A percentile compares a stretch with the other conserved stretches of the same genome.
phyloP scores from a whole-genome alignment of 352 stramenopile genomes.

The Globisporangium middletonii region DNA sequence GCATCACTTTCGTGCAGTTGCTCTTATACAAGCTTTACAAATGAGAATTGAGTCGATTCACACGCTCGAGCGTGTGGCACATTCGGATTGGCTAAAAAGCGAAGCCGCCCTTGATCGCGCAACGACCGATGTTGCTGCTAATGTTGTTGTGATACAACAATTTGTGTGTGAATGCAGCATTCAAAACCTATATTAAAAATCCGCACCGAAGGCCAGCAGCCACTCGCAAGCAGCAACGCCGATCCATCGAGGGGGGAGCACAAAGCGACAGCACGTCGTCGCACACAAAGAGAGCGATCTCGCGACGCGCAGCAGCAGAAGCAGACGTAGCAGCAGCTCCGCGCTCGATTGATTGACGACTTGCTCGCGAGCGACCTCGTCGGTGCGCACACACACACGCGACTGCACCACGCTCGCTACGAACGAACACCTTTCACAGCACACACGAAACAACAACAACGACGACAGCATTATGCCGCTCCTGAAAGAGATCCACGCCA shows the following conservation, averaged over 20 bases:
- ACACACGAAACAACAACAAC: not conserved
- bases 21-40: not conserved
- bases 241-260: slow-evolving; percentile 1
- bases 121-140: not conserved
- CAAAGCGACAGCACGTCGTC: not conserved
- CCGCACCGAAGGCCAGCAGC: too few species aligned
- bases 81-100: slow-evolving; percentile 22
- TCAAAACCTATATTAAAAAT: too few species aligned
- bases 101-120: not conserved
- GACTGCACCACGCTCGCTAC: not conserved
- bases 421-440: not conserved
- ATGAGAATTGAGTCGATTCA: not conserved
- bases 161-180: too few species aligned
- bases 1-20: not conserved
- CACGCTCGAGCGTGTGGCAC: slow-evolving; percentile 22
- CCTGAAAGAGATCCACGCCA: slow-evolving; percentile 88
- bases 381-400: not conserved
- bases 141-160: too few species aligned
- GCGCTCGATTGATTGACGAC: not conserved
- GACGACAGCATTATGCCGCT: slow-evolving; percentile 59
- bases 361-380: not conserved
- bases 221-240: not conserved
- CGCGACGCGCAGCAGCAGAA: too few species aligned
- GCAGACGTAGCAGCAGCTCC: too few species aligned
- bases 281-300: not conserved